Conservation (phyloP, 495 filamentous ascomycete species). For the Aspergillus bridgeri region DNA sequence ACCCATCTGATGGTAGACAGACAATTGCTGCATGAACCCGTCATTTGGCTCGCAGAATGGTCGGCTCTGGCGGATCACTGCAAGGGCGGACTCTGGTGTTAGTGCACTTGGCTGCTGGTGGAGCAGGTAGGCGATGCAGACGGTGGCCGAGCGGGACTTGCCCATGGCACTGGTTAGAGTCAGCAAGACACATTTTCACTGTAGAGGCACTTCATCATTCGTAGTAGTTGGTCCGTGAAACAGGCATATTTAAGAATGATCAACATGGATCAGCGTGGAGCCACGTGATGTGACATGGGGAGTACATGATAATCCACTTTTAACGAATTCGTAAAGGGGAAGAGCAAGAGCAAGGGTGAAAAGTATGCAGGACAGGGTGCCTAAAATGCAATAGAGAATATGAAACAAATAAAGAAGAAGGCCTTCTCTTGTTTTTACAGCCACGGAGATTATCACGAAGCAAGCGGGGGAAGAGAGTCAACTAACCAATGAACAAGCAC, state of each 20-base stretch:
- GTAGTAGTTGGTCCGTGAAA: neutral
- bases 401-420: neutral
- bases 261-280: neutral
- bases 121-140: conserved; percentile 83
- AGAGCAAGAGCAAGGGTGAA: too few species aligned
- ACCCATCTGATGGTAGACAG: conserved; percentile 81
- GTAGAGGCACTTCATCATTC: neutral
- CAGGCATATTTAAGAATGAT: neutral
- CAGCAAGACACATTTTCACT: conserved; percentile 9
- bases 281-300: neutral
- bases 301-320: too few species aligned
- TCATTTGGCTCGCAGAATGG: conserved; percentile 79
- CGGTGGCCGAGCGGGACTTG: conserved; percentile 83
- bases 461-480: neutral
- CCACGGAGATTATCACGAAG: neutral
- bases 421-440: neutral
- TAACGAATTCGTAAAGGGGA: neutral
- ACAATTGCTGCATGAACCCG: conserved; percentile 84
- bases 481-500: conserved; percentile 76
- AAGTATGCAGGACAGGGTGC: too few species aligned
- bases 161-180: conserved; percentile 77
- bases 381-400: neutral
- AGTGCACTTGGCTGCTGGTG: conserved; percentile 51
- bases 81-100: conserved; percentile 57
- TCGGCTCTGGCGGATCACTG: conserved; percentile 59